Evolutionary conservation across 257 asterid genomes (phyloP).

Genomic region (Solanum piurae): DNA sequence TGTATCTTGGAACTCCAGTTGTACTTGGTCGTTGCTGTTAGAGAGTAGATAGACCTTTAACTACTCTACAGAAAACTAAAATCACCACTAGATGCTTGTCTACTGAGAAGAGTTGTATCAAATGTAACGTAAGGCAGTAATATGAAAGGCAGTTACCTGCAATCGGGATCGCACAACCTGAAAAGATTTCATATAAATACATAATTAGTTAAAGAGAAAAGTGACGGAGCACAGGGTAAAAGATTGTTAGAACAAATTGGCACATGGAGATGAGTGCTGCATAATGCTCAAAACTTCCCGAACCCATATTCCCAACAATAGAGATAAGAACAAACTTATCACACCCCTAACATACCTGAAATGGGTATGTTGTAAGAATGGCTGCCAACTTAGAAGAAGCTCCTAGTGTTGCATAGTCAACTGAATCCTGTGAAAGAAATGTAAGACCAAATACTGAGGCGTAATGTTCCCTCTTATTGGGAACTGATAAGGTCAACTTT

Average conservation of each 20-base stretch:
- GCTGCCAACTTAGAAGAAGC: constrained; percentile 91
- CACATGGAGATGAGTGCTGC: background rate
- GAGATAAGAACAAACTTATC: background rate
- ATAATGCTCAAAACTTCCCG: background rate
- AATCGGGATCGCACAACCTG: constrained; percentile 95
- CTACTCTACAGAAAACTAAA: background rate
- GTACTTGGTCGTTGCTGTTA: constrained; percentile 80
- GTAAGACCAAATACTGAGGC: background rate
- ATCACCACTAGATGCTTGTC: background rate
- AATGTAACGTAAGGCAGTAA: background rate
- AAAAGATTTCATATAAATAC: constrained; percentile 7
- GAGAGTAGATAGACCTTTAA: background rate
- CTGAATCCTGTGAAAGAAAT: constrained; percentile 43
- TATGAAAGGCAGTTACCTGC: constrained; percentile 42
- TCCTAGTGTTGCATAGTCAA: constrained; percentile 82
- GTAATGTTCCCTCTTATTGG: background rate
- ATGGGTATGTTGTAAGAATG: constrained; percentile 64
- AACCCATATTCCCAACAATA: background rate
- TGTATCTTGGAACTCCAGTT: constrained; percentile 62
- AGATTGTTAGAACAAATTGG: background rate
- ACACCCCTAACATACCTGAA: constrained; percentile 44
- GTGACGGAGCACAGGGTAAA: background rate
- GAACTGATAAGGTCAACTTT: background rate
- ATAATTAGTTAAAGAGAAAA: background rate
- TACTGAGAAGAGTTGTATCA: background rate